Base-by-base conservation (phyloP, 805 yeast species). In the Monosporozyma unispora region DNA sequence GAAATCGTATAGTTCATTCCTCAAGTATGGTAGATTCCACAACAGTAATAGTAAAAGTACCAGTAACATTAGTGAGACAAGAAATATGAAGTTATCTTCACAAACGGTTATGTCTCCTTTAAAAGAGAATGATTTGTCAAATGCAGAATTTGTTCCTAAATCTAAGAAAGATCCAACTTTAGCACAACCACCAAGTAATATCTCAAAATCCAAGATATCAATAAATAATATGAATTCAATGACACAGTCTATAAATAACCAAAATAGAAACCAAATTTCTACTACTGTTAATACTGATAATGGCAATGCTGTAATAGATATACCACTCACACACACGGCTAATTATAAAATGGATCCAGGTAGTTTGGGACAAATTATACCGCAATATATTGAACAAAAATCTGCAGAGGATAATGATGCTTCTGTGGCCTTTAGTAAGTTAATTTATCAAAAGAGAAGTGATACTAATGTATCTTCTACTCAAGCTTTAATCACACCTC, bases 381-480 rank as follows among this genome's bases (percentile, higher is more conserved):
- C 27, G 5, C 37, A 38, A 38, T 37, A 22, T 45, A 23, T n/a
- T 11, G 19, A 38, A 40, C 28, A 29, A 51, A 39, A 38, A 43
- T 47, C 16, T 18, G 21, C 21, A 3, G 67, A 64, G 48, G 69
- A 64, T 42, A 66, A 66, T 51, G 70, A 66, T 53, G 70, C 70
- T 4, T 62, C 69, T 7, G 56, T 64, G 27, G 70, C 68, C 49
- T 66, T 66, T 43, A 63, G 63, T 47, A 66, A 64, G 47, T 57
- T 66, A 57, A 63, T 64, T 48, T 57, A 62, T n/a, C 57, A 61
- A 50, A 64, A 62, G 49, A 55, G 63, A 49, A 55, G 64, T 44
- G 62, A 61, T 48, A 62, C 63, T 45, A 56, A 55, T 53, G 63
- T 60, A 52, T 62, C 70, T 53, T 62, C 70, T 51, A 59, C 38